Evolutionary conservation across 1,284 basidiomycete genomes (phyloP).

Genomic region (Malassezia sympodialis): DNA sequence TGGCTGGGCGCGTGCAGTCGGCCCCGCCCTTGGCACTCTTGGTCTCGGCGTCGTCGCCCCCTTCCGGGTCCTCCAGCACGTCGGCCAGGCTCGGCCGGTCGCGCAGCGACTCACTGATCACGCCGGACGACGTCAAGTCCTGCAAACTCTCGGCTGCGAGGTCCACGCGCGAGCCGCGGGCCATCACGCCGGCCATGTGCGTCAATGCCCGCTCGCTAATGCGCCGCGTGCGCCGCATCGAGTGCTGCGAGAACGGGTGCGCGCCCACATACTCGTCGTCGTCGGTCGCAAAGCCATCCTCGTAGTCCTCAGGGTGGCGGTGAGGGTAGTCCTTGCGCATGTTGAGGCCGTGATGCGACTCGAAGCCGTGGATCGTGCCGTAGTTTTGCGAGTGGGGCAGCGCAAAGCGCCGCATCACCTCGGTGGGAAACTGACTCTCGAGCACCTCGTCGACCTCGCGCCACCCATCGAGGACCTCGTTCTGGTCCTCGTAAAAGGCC

Average conservation of each 20-base stretch:
- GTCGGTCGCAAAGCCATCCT: conserved; percentile 30
- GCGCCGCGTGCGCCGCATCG: conserved; percentile 10
- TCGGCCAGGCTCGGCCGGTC: conserved; percentile 4
- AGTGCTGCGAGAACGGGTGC: conserved; percentile 9
- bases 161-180: not conserved
- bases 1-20: not conserved
- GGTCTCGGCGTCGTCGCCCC: not conserved
- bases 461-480: conserved; percentile 41
- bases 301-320: conserved; percentile 18
- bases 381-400: not conserved
- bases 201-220: conserved; percentile 18
- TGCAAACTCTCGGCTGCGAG: conserved; percentile 5
- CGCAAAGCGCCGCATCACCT: conserved; percentile 41
- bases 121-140: not conserved
- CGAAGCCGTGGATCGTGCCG: not conserved
- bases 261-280: conserved; percentile 21
- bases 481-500: conserved; percentile 37
- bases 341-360: conserved; percentile 2
- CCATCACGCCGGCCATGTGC: conserved; percentile 10
- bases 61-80: conserved; percentile 1
- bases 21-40: not conserved
- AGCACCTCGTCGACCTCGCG: conserved; percentile 44
- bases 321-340: conserved; percentile 16
- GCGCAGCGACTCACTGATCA: not conserved
- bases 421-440: conserved; percentile 41